Conservation (phyloP, 306 rosid species). For the Malus fusca region DNA sequence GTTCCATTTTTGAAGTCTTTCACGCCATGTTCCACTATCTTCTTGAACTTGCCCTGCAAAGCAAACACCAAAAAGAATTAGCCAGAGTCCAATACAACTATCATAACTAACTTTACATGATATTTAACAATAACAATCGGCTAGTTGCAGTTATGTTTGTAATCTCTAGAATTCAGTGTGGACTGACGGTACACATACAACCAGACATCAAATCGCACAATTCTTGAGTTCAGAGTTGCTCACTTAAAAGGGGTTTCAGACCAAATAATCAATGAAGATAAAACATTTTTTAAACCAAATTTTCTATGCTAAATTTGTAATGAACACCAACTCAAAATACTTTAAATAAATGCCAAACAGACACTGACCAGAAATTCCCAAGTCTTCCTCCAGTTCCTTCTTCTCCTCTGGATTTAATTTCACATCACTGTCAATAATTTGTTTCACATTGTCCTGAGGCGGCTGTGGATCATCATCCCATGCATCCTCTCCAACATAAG, state of each 20-base stretch:
- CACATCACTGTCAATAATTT: slow-evolving; percentile 49
- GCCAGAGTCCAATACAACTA: slow-evolving; percentile 12
- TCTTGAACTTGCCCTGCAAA: slow-evolving; percentile 41
- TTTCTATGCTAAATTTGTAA: background rate
- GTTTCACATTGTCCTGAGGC: slow-evolving; percentile 48
- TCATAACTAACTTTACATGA: slow-evolving; percentile 5
- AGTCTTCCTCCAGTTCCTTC: slow-evolving; percentile 49
- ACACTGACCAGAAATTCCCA: slow-evolving; percentile 70
- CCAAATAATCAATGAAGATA: background rate
- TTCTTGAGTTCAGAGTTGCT: background rate
- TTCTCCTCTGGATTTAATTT: slow-evolving; percentile 53
- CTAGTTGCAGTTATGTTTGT: background rate
- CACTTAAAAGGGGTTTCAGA: background rate
- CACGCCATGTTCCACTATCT: slow-evolving; percentile 69
- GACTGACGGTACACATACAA: background rate
- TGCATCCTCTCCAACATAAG: slow-evolving; percentile 94
- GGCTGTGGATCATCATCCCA: slow-evolving; percentile 70
- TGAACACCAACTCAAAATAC: slow-evolving; percentile 9
- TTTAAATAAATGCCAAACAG: background rate
- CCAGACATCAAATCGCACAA: background rate
- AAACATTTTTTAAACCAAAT: background rate
- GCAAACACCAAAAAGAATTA: slow-evolving; percentile 11
- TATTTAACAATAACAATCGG: slow-evolving; percentile 10
- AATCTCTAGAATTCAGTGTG: background rate
- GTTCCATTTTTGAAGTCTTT: slow-evolving; percentile 70